A percentile compares a stretch with the other conserved stretches of the same genome.
Evolutionary conservation across 2,329 filamentous ascomycete genomes (phyloP).

Genomic region (Onygenales sp.): DNA sequence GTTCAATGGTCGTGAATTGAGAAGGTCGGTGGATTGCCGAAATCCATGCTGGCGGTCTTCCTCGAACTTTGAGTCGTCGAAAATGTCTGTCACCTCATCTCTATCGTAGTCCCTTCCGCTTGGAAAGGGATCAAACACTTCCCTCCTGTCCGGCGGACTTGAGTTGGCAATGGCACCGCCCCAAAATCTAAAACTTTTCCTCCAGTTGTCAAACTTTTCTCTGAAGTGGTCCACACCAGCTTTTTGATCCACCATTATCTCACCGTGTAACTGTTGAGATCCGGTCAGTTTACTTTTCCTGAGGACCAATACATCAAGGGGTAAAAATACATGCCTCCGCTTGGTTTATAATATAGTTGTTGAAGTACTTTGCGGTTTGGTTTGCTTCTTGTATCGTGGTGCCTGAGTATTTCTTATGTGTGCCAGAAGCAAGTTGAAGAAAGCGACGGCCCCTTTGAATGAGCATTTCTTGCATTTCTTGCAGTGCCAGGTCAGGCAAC

Average conservation of each 20-base stretch:
- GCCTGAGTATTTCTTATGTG: not conserved
- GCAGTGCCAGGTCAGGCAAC: not conserved
- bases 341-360: not conserved
- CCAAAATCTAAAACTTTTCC: not conserved
- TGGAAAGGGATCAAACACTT: not conserved
- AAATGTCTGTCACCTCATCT: not conserved
- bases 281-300: not conserved
- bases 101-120: not conserved
- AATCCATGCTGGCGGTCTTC: conserved; percentile 1
- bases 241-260: not conserved
- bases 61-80: conserved; percentile 1
- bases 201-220: not conserved
- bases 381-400: not conserved
- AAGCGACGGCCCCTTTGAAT: not conserved
- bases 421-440: not conserved
- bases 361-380: not conserved
- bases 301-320: not conserved
- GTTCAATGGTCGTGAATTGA: not conserved
- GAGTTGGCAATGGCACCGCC: not conserved
- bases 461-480: not conserved
- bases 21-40: not conserved
- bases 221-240: not conserved
- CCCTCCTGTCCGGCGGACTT: not conserved
- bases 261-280: not conserved
- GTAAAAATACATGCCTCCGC: not conserved